Conservation (phyloP, 2,329 filamentous ascomycete genomes). For the Aspergillus melleus region DNA sequence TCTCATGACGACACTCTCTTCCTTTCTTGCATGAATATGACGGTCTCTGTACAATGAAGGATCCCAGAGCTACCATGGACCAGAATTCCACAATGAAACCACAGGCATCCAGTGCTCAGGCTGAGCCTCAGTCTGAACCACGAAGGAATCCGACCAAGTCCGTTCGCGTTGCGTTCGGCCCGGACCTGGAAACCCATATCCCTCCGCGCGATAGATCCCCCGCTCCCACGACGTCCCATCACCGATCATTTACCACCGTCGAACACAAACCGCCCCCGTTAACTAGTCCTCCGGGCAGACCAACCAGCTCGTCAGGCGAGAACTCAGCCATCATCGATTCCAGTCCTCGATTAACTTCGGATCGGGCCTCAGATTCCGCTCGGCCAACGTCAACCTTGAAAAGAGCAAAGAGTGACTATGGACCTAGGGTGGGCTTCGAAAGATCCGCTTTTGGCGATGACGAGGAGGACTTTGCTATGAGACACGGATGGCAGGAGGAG, state of each 20-base stretch:
- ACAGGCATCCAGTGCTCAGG: slow-evolving; percentile 29
- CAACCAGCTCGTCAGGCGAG: slow-evolving; percentile 33
- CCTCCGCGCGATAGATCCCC: slow-evolving; percentile 36
- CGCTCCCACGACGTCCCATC: slow-evolving; percentile 30
- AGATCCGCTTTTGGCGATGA: slow-evolving; percentile 37
- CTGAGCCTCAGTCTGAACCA: slow-evolving; percentile 33
- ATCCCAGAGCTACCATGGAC: slow-evolving; percentile 38
- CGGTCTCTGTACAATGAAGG: slow-evolving; percentile 39
- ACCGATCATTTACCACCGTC: slow-evolving; percentile 36
- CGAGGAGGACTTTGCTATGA: slow-evolving; percentile 59
- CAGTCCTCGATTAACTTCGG: slow-evolving; percentile 27
- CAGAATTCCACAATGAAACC: slow-evolving; percentile 25
- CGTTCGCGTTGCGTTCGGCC: slow-evolving; percentile 41
- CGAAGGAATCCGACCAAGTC: slow-evolving; percentile 34
- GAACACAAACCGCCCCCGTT: slow-evolving; percentile 27
- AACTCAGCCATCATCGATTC: slow-evolving; percentile 24
- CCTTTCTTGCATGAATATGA: slow-evolving; percentile 24
- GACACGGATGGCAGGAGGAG: slow-evolving; percentile 91
- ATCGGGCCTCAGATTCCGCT: slow-evolving; percentile 31
- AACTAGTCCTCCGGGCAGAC: slow-evolving; percentile 23
- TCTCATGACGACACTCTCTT: slow-evolving; percentile 11
- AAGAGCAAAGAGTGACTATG: slow-evolving; percentile 57
- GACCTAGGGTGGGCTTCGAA: slow-evolving; percentile 40
- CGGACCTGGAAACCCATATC: slow-evolving; percentile 39
- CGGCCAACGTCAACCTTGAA: slow-evolving; percentile 42